phyloP scores from a whole-genome alignment of 257 asterid genomes.

The Henckelia pumila region DNA sequence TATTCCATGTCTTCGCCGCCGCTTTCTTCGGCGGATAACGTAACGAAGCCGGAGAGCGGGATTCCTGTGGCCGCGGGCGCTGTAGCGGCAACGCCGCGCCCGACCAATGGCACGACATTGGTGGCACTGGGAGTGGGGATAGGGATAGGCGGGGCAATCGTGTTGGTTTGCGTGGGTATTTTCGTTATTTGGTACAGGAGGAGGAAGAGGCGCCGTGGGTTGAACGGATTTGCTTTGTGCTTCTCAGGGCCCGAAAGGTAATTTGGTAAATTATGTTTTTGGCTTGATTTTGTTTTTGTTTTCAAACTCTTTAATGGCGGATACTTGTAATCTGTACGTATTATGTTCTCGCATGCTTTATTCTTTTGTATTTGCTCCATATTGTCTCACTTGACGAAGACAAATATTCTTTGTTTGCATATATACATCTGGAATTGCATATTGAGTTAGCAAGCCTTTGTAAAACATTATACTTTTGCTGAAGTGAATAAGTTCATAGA shows the following conservation, averaged over 20 bases:
- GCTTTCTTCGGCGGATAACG: constrained; percentile 10
- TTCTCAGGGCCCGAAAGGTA: constrained; percentile 54
- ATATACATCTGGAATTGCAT: not conserved
- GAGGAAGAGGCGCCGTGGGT: constrained; percentile 44
- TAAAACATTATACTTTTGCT: too few relatives aligned
- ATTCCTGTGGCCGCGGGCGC: constrained; percentile 19
- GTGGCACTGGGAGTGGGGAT: constrained; percentile 80
- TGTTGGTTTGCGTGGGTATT: constrained; percentile 65
- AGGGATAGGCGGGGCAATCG: constrained; percentile 77
- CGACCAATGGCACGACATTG: constrained; percentile 36
- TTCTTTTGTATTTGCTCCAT: not conserved
- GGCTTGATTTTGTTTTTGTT: not conserved
- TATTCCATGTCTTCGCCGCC: constrained; percentile 41
- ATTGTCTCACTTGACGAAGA: not conserved
- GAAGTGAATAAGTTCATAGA: too few relatives aligned
- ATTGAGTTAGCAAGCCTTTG: too few relatives aligned
- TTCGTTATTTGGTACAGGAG: constrained; percentile 67
- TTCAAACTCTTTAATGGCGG: not conserved
- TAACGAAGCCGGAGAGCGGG: constrained; percentile 21
- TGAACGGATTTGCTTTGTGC: constrained; percentile 36
- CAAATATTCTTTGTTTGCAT: not conserved
- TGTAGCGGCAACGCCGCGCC: constrained; percentile 21
- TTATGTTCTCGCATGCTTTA: too few relatives aligned
- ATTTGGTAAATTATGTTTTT: not conserved
- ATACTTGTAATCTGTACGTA: not conserved